A percentile compares a stretch with the other conserved stretches of the same genome.
phyloP scores from a whole-genome alignment of 257 asterid genomes.

The Oldenlandia corymbosa region DNA sequence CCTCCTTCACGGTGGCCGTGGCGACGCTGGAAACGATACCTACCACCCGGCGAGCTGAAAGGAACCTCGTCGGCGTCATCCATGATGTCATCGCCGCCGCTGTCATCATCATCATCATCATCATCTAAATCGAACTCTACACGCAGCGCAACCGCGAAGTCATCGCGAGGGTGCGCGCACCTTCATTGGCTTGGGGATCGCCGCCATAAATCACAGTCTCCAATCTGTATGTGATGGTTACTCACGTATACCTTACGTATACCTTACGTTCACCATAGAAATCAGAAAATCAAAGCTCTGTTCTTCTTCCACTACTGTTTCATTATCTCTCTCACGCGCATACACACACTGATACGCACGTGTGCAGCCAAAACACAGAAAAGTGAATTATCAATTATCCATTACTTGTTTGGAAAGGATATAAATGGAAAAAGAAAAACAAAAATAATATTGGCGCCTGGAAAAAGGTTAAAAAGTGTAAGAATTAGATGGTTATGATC shows the following conservation, averaged over 20 bases:
- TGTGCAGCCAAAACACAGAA: not conserved
- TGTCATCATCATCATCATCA: conserved; percentile 14
- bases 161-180: conserved; percentile 20
- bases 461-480: too few relatives aligned
- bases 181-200: conserved; percentile 22
- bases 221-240: not conserved
- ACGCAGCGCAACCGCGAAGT: too few relatives aligned
- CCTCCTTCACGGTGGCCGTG: conserved; percentile 3
- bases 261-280: not conserved
- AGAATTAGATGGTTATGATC: too few relatives aligned
- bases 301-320: conserved; percentile 6
- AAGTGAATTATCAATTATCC: too few relatives aligned
- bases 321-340: not conserved
- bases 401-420: too few relatives aligned
- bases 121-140: too few relatives aligned
- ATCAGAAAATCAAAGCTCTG: not conserved
- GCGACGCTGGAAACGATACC: conserved; percentile 7
- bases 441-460: too few relatives aligned
- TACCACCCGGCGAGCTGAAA: conserved; percentile 7
- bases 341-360: not conserved
- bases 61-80: conserved; percentile 26
- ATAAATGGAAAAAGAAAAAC: too few relatives aligned
- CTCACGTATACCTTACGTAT: not conserved
- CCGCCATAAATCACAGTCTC: conserved; percentile 18
- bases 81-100: conserved; percentile 25